These are phyloP conservation scores for Sclerotinia minor DNA, from an alignment of 2,329 filamentous ascomycete genomes.

Conservation along the genomic window DNA sequence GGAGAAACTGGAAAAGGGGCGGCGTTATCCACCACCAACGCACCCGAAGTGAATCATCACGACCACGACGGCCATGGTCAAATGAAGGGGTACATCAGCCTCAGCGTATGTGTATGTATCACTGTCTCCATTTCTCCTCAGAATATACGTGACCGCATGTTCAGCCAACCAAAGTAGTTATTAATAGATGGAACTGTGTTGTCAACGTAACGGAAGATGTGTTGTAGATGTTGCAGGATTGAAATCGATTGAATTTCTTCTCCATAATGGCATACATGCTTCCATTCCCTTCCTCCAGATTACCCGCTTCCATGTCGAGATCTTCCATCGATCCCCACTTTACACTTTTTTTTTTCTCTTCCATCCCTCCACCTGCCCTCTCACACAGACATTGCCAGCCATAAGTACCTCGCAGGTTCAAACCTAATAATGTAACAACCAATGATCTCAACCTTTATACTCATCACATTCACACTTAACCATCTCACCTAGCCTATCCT, in stretches of 20 bases:
- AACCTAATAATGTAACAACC: conserved; percentile 15
- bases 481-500: background rate
- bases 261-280: background rate
- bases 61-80: conserved; percentile 8
- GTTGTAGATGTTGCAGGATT: background rate
- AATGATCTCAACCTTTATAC: conserved; percentile 4
- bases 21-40: conserved; percentile 13
- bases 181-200: conserved; percentile 15
- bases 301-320: conserved; percentile 7
- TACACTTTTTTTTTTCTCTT: background rate
- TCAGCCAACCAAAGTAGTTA: conserved; percentile 8
- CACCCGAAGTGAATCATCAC: conserved; percentile 6
- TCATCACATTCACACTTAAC: conserved; percentile 2
- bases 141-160: conserved; percentile 1
- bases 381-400: background rate
- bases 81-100: conserved; percentile 12
- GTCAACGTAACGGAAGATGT: conserved; percentile 2
- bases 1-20: background rate
- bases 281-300: background rate
- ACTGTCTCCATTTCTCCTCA: conserved; percentile 11
- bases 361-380: background rate
- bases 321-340: conserved; percentile 13
- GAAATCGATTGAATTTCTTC: background rate
- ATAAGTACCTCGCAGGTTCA: background rate
- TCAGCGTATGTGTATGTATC: background rate